Base-by-base conservation (phyloP, 768 basidiomycete genomes). In the Tephrocybe sp. region DNA sequence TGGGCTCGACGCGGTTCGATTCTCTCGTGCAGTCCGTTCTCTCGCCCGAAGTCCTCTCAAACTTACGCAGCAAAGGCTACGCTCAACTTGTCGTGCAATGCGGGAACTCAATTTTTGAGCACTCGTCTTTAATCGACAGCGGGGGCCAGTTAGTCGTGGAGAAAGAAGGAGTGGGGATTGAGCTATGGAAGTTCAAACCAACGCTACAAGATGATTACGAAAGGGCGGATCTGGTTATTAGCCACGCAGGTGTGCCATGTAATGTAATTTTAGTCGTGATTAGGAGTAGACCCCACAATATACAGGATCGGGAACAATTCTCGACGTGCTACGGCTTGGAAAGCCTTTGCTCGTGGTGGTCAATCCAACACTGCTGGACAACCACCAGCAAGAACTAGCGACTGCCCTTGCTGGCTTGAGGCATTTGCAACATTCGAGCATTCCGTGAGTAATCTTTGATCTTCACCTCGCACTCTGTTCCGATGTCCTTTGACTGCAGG, bases 341-440 rank as follows among this genome's bases (percentile, higher is more conserved):
- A 93, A 88, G 62, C 79, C 82, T 6, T 73, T 99, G 57, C 86
- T 99, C 56, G 88, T 90, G 3, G 85, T 97, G 2, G 94, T 94
- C 10, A 99, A 99, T 66, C 73, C 85, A 37, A 87, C 90, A 0
- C 72, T 99, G 25, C 79, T 95, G 65, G 87, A 97, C 66, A 90
- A 97, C 65, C 96, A 99, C 63, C 96, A 99, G 73, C 76, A 84
- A 48, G 93, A 99, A 62, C 75, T 99, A 4, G 93, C 96, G 0
- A 68, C 76, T 34, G 81, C 84, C 11, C 72, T 99, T 48, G 74
- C 75, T 14, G 66, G 64, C 15, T 74, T 81, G 30, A 77, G 79
- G 5, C 75, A 90, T 68, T 69, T 93, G 40, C 76, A 67, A 53
- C 68, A 81, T 20, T 76, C 84, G 1, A 78, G 74, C 12, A 73